Evolutionary conservation across 495 filamentous ascomycete species (phyloP).

Genomic region (Hypoxylon subgilvum): DNA sequence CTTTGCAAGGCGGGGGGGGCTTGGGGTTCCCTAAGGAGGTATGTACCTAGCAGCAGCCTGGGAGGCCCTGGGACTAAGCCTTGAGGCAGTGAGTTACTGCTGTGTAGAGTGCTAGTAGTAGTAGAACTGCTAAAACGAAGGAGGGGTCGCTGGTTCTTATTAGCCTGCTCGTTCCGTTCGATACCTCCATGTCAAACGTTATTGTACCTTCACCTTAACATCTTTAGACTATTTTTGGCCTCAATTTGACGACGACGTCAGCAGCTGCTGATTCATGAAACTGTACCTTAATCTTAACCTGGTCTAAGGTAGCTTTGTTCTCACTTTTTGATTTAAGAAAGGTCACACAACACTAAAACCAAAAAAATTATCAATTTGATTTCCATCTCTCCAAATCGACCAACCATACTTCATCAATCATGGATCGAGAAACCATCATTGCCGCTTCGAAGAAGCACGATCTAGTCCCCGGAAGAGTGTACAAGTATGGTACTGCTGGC

Average conservation of each 20-base stretch:
- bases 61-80: no score
- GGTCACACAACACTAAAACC: not conserved
- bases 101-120: not conserved
- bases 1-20: slow-evolving; percentile 1
- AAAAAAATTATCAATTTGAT: not conserved
- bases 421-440: slow-evolving; percentile 53
- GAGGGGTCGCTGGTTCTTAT: slow-evolving; percentile 23
- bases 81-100: no score
- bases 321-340: not conserved
- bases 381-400: not conserved
- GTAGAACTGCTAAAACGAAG: slow-evolving; percentile 1
- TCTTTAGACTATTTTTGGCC: not conserved
- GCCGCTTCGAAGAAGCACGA: slow-evolving; percentile 70
- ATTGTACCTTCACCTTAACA: slow-evolving; percentile 2
- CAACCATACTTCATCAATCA: slow-evolving; percentile 7
- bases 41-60: no score
- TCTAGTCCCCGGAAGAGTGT: slow-evolving; percentile 72
- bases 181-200: not conserved
- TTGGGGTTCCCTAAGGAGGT: slow-evolving; percentile 2
- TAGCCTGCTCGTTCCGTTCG: slow-evolving; percentile 16
- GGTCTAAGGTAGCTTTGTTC: not conserved
- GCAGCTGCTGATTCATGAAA: not conserved
- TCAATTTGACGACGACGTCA: not conserved
- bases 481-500: slow-evolving; percentile 94
- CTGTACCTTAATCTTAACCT: not conserved